Conservation (phyloP, 805 yeast genomes). For the Candida golubevii region DNA sequence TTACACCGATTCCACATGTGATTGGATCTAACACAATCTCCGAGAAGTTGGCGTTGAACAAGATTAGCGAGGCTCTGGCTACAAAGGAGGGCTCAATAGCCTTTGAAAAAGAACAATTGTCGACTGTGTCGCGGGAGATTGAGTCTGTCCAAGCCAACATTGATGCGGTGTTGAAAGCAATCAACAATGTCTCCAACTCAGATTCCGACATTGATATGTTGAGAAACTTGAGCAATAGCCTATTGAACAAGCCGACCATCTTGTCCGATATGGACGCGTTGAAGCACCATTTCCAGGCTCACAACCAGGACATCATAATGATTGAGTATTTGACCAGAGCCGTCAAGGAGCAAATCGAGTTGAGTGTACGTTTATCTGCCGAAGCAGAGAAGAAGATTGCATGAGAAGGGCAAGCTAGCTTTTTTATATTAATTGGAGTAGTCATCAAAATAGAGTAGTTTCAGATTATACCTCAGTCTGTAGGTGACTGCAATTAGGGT, state of each 20-base stretch:
- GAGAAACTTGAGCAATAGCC: slow-evolving; percentile 55
- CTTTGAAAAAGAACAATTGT: slow-evolving; percentile 31
- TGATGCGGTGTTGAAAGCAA: slow-evolving; percentile 46
- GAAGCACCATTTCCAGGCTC: slow-evolving; percentile 59
- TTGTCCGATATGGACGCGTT: slow-evolving; percentile 49
- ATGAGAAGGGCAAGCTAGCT: background rate
- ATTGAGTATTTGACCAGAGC: slow-evolving; percentile 79
- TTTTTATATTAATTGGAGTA: background rate
- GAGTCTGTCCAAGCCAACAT: slow-evolving; percentile 43
- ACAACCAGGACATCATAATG: slow-evolving; percentile 76
- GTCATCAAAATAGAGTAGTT: too few relatives aligned
- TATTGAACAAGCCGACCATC: slow-evolving; percentile 48
- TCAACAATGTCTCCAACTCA: slow-evolving; percentile 35
- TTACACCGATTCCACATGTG: slow-evolving; percentile 71
- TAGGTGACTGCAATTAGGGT: too few relatives aligned
- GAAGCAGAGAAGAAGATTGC: slow-evolving; percentile 21
- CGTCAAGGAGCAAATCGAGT: slow-evolving; percentile 77
- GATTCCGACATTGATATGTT: slow-evolving; percentile 59
- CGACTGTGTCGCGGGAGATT: slow-evolving; percentile 44
- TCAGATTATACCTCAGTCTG: too few relatives aligned
- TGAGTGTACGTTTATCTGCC: slow-evolving; percentile 70
- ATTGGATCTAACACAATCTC: slow-evolving; percentile 47
- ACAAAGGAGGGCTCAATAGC: slow-evolving; percentile 25
- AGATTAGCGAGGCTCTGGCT: slow-evolving; percentile 33
- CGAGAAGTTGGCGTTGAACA: slow-evolving; percentile 56